Percentiles rank a stretch among this genome's conserved stretches.
These are phyloP conservation scores for Erythrobasidium hasegawianum DNA, from an alignment of 1,284 basidiomycete genomes.

Conservation along the genomic window DNA sequence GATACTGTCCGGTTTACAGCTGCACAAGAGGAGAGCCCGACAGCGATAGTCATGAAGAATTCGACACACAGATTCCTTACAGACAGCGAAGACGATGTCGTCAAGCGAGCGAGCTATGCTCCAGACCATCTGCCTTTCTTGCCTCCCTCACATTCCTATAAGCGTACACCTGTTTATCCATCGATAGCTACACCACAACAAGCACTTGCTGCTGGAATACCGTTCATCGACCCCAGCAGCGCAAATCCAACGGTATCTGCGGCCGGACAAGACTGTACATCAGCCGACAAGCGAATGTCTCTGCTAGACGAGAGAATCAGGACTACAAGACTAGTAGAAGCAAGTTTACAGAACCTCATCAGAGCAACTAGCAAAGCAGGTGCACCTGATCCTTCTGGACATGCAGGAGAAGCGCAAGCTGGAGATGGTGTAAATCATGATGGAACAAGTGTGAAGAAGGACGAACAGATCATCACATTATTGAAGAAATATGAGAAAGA, in stretches of 20 bases:
- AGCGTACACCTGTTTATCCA: slow-evolving; percentile 32
- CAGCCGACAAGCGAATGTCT: slow-evolving; percentile 25
- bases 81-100: slow-evolving; percentile 21
- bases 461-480: slow-evolving; percentile 8
- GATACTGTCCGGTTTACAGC: slow-evolving; percentile 11
- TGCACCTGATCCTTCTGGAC: not conserved
- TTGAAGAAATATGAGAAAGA: slow-evolving; percentile 31
- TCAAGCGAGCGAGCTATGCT: slow-evolving; percentile 16
- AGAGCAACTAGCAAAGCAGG: slow-evolving; percentile 29
- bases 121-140: slow-evolving; percentile 31
- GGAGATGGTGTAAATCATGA: slow-evolving; percentile 7
- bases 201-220: slow-evolving; percentile 24
- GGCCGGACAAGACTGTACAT: not conserved
- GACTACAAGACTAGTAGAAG: slow-evolving; percentile 33
- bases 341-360: slow-evolving; percentile 34
- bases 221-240: slow-evolving; percentile 11
- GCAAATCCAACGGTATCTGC: not conserved
- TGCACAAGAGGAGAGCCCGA: slow-evolving; percentile 7
- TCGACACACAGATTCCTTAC: slow-evolving; percentile 23
- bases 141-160: slow-evolving; percentile 36
- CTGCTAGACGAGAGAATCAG: slow-evolving; percentile 30
- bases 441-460: not conserved
- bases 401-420: not conserved
- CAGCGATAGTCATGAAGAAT: not conserved
- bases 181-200: slow-evolving; percentile 23